Evolutionary conservation across 768 basidiomycete species (phyloP).

Genomic region (Amanita jacksonii): DNA sequence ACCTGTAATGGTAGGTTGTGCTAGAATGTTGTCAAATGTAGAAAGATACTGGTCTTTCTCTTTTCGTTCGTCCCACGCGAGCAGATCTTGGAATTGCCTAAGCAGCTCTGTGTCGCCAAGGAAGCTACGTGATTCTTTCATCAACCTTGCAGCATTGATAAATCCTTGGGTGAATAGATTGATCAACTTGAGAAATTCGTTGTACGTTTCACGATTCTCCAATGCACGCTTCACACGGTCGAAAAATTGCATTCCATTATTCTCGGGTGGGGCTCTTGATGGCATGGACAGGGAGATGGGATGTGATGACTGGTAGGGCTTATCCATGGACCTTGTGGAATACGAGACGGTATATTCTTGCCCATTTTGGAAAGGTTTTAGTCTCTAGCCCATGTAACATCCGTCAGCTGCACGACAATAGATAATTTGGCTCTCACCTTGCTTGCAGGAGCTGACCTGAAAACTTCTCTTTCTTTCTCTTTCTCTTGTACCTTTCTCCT

Average conservation of each 20-base stretch:
- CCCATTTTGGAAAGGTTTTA: slow-evolving; percentile 24
- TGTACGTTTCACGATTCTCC: slow-evolving; percentile 69
- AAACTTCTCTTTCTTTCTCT: slow-evolving; percentile 31
- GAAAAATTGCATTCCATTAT: slow-evolving; percentile 72
- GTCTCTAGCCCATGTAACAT: slow-evolving; percentile 21
- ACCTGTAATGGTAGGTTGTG: slow-evolving; percentile 36
- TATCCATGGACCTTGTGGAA: slow-evolving; percentile 22
- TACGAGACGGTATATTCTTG: slow-evolving; percentile 32
- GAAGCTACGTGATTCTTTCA: slow-evolving; percentile 74
- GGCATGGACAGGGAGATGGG: slow-evolving; percentile 15
- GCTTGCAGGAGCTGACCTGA: slow-evolving; percentile 18
- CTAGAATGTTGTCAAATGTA: slow-evolving; percentile 43
- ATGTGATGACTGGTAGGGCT: slow-evolving; percentile 18
- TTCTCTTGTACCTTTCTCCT: slow-evolving; percentile 54
- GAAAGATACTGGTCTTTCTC: slow-evolving; percentile 44
- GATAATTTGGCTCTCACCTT: slow-evolving; percentile 24
- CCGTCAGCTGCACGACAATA: slow-evolving; percentile 9
- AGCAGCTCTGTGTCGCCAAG: slow-evolving; percentile 71
- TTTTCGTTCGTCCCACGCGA: slow-evolving; percentile 78
- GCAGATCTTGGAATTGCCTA: slow-evolving; percentile 72
- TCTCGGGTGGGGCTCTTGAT: slow-evolving; percentile 19
- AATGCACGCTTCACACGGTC: slow-evolving; percentile 75
- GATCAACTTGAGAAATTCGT: slow-evolving; percentile 92
- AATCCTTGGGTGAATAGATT: slow-evolving; percentile 93
- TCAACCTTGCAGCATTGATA: slow-evolving; percentile 77